A percentile compares a stretch with the other conserved stretches of the same genome.
Evolutionary conservation across 2,329 filamentous ascomycete species (phyloP).

Genomic region (Diplodia sapinea): DNA sequence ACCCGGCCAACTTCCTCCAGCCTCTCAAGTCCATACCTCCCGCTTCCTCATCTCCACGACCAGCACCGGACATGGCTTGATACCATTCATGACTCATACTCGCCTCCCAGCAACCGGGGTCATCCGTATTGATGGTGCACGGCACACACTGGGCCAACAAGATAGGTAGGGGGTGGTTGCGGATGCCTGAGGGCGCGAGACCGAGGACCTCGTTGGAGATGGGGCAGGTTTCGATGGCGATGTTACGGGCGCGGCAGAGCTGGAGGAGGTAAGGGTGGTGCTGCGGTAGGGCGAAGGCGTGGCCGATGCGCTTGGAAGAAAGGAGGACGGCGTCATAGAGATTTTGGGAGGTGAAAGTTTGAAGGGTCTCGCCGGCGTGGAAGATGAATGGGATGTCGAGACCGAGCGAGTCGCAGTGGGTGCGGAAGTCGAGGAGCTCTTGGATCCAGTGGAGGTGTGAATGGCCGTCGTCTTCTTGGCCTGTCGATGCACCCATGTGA

Average conservation of each 20-base stretch:
- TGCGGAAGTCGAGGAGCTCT: constrained; percentile 63
- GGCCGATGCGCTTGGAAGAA: constrained; percentile 72
- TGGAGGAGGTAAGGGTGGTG: constrained; percentile 69
- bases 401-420: constrained; percentile 54
- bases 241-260: constrained; percentile 61
- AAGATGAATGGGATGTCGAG: constrained; percentile 74
- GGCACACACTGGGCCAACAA: constrained; percentile 73
- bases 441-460: constrained; percentile 63
- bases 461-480: constrained; percentile 66
- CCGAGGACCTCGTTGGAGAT: constrained; percentile 79
- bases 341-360: constrained; percentile 66
- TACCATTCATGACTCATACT: constrained; percentile 75
- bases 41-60: constrained; percentile 59
- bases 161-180: constrained; percentile 71
- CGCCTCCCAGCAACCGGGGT: constrained; percentile 53
- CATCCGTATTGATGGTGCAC: constrained; percentile 76
- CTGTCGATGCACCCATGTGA: constrained; percentile 46
- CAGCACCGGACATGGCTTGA: constrained; percentile 50
- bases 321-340: constrained; percentile 71
- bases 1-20: constrained; percentile 67
- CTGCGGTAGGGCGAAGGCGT: constrained; percentile 70
- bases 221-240: constrained; percentile 76
- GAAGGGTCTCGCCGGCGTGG: constrained; percentile 76
- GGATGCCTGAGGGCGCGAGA: constrained; percentile 65
- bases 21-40: constrained; percentile 66